Base-by-base conservation (phyloP, 2,329 filamentous ascomycete species). In the Fusarium cicatricum region DNA sequence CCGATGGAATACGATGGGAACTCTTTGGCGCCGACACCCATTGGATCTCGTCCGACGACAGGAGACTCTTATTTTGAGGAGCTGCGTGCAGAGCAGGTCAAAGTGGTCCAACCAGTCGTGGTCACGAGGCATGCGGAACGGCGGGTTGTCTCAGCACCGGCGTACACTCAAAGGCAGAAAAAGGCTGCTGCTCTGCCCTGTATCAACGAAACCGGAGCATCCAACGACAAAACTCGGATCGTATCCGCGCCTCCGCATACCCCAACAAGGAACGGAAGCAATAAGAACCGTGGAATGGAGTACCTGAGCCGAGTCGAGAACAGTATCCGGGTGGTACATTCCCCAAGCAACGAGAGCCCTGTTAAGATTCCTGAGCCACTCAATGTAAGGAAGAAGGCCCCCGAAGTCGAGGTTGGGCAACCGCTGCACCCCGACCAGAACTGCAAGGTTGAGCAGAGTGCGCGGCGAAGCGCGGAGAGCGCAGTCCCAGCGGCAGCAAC, bases 261-360 rank as follows among this genome's bases (percentile, higher is more conserved):
- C 10, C 65, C 68, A n/a, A 63, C 66, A 12, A 73, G 63, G 56
- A 67, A 58, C 39, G 59, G 60, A 12, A 60, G 59, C 37, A 76
- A 77, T n/a, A 69, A 67, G 47, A 70, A 71, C 34, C 71, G 65
- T 12, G 75, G 74, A 11, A 64, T 83, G 7, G 76, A 80, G 21
- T 81, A 79, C 60, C 69, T 84, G 8, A 74, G 76, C 42, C 75
- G 72, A 28, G 76, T 77, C 3, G 78, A 81, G 52, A 77, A 82
- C 43, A 85, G 82, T 1, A 85, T 85, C 64, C 80, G 82, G 6
- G 70, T 85, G 5, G 83, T 85, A n/a, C 72, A 79, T 52, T 82
- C 82, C 3, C 79, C 81, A 4, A 74, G 74, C 2, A 70, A 69
- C 3, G 60, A 65, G n/a, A 73, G 68, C 39, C 70, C 72, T 3